phyloP scores from a whole-genome alignment of 768 basidiomycete genomes.

The Tricholoma matsutake region DNA sequence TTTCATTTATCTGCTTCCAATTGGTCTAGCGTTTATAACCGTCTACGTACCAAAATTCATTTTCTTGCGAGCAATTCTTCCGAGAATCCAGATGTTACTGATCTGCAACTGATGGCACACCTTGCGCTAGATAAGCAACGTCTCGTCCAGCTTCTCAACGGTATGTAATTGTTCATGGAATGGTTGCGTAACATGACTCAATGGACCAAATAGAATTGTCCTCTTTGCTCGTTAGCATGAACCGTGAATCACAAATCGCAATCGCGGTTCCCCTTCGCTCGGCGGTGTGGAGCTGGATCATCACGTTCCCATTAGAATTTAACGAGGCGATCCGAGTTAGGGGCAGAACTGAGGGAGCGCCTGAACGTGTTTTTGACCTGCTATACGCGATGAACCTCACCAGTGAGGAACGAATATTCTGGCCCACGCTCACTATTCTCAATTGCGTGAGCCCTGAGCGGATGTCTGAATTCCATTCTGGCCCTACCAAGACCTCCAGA shows the following conservation, averaged over 20 bases:
- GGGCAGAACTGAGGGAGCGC: conserved; percentile 71
- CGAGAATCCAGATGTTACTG: conserved; percentile 58
- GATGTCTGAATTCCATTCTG: conserved; percentile 51
- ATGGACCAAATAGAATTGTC: conserved; percentile 56
- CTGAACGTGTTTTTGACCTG: conserved; percentile 85
- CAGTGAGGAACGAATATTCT: conserved; percentile 55
- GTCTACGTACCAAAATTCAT: conserved; percentile 69
- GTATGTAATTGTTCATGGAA: conserved; percentile 31
- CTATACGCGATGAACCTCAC: conserved; percentile 49
- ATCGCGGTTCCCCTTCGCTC: conserved; percentile 70
- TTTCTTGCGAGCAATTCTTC: conserved; percentile 48
- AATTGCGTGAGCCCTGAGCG: conserved; percentile 75
- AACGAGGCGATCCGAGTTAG: conserved; percentile 64
- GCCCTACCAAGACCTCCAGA: conserved; percentile 30
- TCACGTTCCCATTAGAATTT: conserved; percentile 73
- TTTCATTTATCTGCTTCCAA: conserved; percentile 87
- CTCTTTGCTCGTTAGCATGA: conserved; percentile 80
- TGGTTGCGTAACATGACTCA: conserved; percentile 2
- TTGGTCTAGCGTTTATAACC: conserved; percentile 73
- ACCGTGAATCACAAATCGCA: conserved; percentile 65
- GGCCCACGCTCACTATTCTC: conserved; percentile 79
- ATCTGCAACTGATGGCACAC: conserved; percentile 76
- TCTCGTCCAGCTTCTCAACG: conserved; percentile 68
- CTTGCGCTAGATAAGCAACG: conserved; percentile 68
- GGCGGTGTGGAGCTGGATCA: conserved; percentile 91